A percentile compares a stretch with the other conserved stretches of the same genome.
Conservation (phyloP, 345 rosid genomes). For the Alliaria petiolata region DNA sequence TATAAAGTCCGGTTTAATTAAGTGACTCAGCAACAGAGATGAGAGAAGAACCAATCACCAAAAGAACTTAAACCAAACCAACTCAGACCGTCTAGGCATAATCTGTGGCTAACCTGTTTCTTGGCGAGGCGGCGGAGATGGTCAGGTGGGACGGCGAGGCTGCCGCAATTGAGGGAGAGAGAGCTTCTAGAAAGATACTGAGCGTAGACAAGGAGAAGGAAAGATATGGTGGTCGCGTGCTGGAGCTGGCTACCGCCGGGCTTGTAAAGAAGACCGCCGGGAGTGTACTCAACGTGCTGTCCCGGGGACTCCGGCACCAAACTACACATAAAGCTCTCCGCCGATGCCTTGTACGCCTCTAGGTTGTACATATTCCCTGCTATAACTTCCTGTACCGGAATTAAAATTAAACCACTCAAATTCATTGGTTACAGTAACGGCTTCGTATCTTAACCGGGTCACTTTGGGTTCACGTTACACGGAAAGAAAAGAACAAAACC, state of each 20-base stretch:
- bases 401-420: background rate
- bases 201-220: constrained; percentile 82
- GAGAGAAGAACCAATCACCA: background rate
- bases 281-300: constrained; percentile 64
- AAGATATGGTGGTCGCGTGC: constrained; percentile 83
- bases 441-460: constrained; percentile 3
- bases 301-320: constrained; percentile 70
- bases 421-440: background rate
- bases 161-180: constrained; percentile 65
- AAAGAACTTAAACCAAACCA: too few species aligned
- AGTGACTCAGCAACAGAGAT: background rate
- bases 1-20: background rate
- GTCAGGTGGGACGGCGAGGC: constrained; percentile 39
- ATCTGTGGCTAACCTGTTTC: constrained; percentile 44
- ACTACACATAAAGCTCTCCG: constrained; percentile 96
- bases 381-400: constrained; percentile 53
- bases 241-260: constrained; percentile 97
- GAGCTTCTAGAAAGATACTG: constrained; percentile 63
- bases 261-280: constrained; percentile 92
- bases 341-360: constrained; percentile 79
- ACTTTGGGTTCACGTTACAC: constrained; percentile 11
- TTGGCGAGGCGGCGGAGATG: constrained; percentile 76
- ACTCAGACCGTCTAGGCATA: background rate
- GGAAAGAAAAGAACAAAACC: constrained; percentile 8
- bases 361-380: constrained; percentile 58